A percentile compares a stretch with the other conserved stretches of the same genome.
Evolutionary conservation across 495 filamentous ascomycete species (phyloP).

Genomic region (Bombardia bombarda): DNA sequence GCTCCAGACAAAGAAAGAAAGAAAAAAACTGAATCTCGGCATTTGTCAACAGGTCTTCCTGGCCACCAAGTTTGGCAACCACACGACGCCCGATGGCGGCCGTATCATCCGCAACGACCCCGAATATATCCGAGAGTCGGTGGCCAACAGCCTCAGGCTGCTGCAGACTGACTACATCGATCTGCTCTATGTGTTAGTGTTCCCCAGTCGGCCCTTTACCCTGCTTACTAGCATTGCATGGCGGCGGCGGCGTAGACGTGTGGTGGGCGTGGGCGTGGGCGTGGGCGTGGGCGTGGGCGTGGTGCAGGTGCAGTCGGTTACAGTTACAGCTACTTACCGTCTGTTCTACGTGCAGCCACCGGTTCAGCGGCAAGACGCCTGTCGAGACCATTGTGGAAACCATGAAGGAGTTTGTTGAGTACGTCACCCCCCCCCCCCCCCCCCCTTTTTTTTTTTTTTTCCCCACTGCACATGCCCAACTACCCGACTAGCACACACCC

Average conservation of each 20-base stretch:
- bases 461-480: no score
- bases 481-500: constrained; percentile 13
- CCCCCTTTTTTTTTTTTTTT: background rate
- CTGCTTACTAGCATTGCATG: no score
- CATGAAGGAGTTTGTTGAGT: constrained; percentile 10
- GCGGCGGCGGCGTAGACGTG: no score
- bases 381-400: constrained; percentile 16
- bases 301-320: no score
- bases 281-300: no score
- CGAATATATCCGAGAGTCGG: constrained; percentile 49
- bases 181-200: constrained; percentile 11
- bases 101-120: constrained; percentile 22
- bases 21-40: no score
- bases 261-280: no score
- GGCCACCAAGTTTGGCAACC: constrained; percentile 41
- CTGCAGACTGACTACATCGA: constrained; percentile 49
- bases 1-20: no score
- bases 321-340: no score
- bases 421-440: background rate
- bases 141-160: constrained; percentile 35
- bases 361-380: constrained; percentile 12
- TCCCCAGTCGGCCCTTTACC: no score
- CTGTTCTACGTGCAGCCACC: no score
- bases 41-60: constrained; percentile 49
- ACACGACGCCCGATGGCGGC: constrained; percentile 10